Base-by-base conservation (phyloP, 176 grass and related monocot species). In the Carex pumila region DNA sequence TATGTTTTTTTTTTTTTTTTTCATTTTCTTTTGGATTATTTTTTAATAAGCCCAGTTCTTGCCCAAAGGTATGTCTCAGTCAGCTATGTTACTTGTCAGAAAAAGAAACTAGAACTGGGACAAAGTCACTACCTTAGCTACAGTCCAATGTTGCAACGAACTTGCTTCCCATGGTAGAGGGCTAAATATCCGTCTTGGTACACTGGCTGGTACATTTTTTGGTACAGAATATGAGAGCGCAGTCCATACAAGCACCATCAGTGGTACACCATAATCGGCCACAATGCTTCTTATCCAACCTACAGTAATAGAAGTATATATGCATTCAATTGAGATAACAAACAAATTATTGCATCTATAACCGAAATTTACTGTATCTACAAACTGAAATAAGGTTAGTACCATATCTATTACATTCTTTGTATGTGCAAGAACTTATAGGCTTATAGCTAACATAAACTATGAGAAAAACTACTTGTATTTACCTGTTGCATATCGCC, bases 201-300 rank as follows among this genome's bases (percentile, higher is more conserved):
- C 86, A 58, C 91, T 88, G 58, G 89, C 85, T 56, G 91, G 91
- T 17, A 98, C 65, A 17, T 86, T 84, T 79, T 84, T 88, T 80
- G 96, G 96, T 36, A 92, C 55, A 71, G 91, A 19, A 57, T 92
- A 98, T 18, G 93, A 95, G 19, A 98, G 84, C 47, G 84, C 93
- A 79, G 93, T 92, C 91, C 95, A 98, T 69, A 99, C 62, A 78
- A 99, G 29, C 54, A 99, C 96, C 96, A 95, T 99, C 66, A 99
- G 57, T 1, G 96, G 96, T 43, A 99, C 96, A 21, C 93, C 96
- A 67, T 95, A 98, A 74, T 98, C 91, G 5, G 96, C 91, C 74
- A 95, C 87, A 29, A 98, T 92, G 86, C 89, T 80, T 89, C 96
- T 95, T 79, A 92, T 79, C 89, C 91, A 93, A 50, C 93, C 96